Conservation (phyloP, 345 rosid species). For the Schrenkiella parvula region DNA sequence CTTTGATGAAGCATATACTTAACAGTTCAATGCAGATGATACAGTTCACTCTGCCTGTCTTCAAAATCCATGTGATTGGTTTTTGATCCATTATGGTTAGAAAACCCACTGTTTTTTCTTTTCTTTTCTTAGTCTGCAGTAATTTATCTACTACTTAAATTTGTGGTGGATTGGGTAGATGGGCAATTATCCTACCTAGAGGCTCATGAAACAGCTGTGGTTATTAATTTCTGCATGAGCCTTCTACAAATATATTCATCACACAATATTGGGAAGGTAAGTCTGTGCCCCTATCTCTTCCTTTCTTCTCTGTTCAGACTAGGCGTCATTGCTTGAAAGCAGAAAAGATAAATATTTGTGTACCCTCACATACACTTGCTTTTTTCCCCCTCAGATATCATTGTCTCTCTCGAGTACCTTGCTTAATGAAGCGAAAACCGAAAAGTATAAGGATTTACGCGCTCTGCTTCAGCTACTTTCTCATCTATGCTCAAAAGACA, state of each 20-base stretch:
- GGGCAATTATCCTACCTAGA: conserved; percentile 94
- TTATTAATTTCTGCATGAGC: conserved; percentile 84
- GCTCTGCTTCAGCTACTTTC: conserved; percentile 98
- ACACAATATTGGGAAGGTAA: conserved; percentile 96
- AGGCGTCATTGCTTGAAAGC: conserved; percentile 9
- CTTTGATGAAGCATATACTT: neutral
- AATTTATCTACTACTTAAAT: conserved; percentile 83
- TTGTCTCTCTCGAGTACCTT: conserved; percentile 71
- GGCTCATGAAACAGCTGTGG: conserved; percentile 69
- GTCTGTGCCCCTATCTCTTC: neutral
- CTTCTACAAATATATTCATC: conserved; percentile 94
- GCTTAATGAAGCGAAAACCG: conserved; percentile 75
- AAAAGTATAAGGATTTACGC: conserved; percentile 85
- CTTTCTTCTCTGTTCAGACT: neutral
- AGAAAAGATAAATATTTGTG: neutral
- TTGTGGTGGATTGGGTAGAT: conserved; percentile 94
- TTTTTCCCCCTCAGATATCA: conserved; percentile 52
- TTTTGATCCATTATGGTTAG: conserved; percentile 7
- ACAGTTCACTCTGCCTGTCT: neutral
- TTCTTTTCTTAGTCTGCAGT: conserved; percentile 74
- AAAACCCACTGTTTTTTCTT: conserved; percentile 25
- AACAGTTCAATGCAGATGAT: neutral
- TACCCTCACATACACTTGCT: neutral
- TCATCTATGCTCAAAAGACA: conserved; percentile 87
- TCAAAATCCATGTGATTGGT: neutral